Conservation (phyloP, 2,329 filamentous ascomycete species). For the Aspergillus thermomutatus region DNA sequence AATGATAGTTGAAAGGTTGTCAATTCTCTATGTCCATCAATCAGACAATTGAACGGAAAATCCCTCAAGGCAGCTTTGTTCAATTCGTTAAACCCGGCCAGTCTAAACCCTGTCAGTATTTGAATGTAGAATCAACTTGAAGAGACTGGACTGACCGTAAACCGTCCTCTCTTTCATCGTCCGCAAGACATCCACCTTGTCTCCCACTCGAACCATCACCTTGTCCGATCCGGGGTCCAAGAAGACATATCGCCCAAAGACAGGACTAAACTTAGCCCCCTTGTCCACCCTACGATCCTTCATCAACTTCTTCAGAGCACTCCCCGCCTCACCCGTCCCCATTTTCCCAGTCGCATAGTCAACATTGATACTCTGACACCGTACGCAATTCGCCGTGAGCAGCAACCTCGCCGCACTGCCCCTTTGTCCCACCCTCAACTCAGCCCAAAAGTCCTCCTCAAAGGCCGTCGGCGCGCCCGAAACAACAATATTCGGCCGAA, state of each 20-base stretch:
- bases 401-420: constrained; percentile 40
- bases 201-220: constrained; percentile 51
- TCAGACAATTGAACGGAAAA: neutral
- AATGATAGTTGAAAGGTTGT: too few relatives aligned
- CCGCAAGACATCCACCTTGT: constrained; percentile 53
- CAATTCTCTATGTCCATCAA: too few relatives aligned
- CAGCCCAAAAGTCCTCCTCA: constrained; percentile 71
- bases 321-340: constrained; percentile 56
- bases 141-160: constrained; percentile 46
- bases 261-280: constrained; percentile 64
- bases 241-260: constrained; percentile 73
- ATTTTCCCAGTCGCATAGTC: constrained; percentile 64
- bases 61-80: neutral
- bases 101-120: constrained; percentile 21
- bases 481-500: constrained; percentile 71
- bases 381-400: constrained; percentile 66
- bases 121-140: neutral
- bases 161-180: constrained; percentile 52
- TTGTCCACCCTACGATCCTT: constrained; percentile 66
- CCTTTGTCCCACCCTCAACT: constrained; percentile 47
- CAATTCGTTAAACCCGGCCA: constrained; percentile 25
- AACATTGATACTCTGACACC: constrained; percentile 68
- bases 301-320: constrained; percentile 66
- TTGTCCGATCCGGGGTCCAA: constrained; percentile 39
- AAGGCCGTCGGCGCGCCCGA: constrained; percentile 56